Evolutionary conservation across 768 basidiomycete genomes (phyloP).

Genomic region (Calocybe gangraenosa): DNA sequence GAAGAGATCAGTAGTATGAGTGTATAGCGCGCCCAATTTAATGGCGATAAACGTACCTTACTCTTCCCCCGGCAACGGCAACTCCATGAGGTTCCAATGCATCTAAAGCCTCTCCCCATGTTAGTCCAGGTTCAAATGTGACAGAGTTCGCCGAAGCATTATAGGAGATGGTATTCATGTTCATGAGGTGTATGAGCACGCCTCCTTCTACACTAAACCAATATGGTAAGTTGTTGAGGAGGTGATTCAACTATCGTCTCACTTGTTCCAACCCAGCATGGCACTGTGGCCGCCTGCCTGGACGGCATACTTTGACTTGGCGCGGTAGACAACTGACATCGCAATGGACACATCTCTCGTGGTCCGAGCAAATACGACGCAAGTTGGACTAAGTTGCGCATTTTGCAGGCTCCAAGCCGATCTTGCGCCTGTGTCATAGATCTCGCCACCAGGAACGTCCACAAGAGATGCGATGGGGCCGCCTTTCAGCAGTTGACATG

Average conservation of each 20-base stretch:
- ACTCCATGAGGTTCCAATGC: slow-evolving; percentile 34
- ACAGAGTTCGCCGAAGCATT: slow-evolving; percentile 30
- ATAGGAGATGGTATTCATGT: slow-evolving; percentile 36
- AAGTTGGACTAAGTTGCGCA: slow-evolving; percentile 25
- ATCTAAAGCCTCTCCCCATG: slow-evolving; percentile 35
- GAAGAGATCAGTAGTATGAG: neutral
- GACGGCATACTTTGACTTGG: slow-evolving; percentile 34
- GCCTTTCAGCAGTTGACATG: neutral
- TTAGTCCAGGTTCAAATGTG: slow-evolving; percentile 37
- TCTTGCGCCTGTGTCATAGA: neutral
- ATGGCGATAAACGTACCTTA: slow-evolving; percentile 21
- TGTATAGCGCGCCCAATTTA: neutral
- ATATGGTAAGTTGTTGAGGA: neutral
- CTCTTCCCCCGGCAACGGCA: slow-evolving; percentile 37
- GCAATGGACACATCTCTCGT: slow-evolving; percentile 30
- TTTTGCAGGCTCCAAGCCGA: slow-evolving; percentile 34
- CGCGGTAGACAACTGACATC: slow-evolving; percentile 32
- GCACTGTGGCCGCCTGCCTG: slow-evolving; percentile 38
- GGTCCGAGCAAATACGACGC: slow-evolving; percentile 31
- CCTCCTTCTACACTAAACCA: slow-evolving; percentile 29
- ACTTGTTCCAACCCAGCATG: slow-evolving; percentile 43
- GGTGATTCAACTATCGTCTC: slow-evolving; percentile 8
- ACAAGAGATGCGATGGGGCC: neutral
- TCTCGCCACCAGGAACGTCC: neutral
- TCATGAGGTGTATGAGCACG: slow-evolving; percentile 32